Base-by-base conservation (phyloP, 2,329 filamentous ascomycete species). In the Huntiella bhutanensis region DNA sequence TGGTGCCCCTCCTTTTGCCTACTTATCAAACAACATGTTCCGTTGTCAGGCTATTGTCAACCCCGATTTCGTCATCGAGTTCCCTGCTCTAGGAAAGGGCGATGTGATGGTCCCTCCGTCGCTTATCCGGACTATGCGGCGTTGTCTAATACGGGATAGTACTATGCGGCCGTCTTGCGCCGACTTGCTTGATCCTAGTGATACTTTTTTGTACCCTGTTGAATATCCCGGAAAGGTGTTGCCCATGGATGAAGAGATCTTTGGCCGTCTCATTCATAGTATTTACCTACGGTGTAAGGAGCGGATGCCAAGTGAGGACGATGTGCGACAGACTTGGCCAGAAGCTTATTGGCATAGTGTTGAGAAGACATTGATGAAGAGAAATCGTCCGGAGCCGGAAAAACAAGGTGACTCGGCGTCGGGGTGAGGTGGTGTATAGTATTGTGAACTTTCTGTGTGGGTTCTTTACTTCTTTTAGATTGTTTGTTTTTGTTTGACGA, bases 1-100 rank as follows among this genome's bases (percentile, higher is more conserved):
- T 58, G 91, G 91, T n/a, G 72, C 80, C n/a, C 82, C 85, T 3
- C 91, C 91, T 0, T 98, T 98, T 57, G 86, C 80, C 11, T 87
- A 96, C 58, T 92, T 98, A 54, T 68, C 75, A 49, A 91, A 88
- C 61, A 83, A 80, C 56, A 83, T 93, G 65, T 77, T 82, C 34
- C 78, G 85, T 16, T 91, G 92, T 59, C 78, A 85, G 60, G 82
- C 83, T 50, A 91, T 92, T 57, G 82, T 86, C 53, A 83, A 88
- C 60, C 82, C 76, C 61, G 70, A 77, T 47, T 76, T 86, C 59
- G 60, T 63, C 4, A 83, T 92, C 56, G 73, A 83, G 47, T 91
- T 78, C 55, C 80, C 80, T 0, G 68, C 75, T 1, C 67, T 70
- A 2, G 83, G 79, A 10, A 65, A 86, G 43, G 83, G 83, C 38